A percentile compares a stretch with the other conserved stretches of the same genome.
Conservation (phyloP, 305 asterid species). For the Fraxinus paxiana region DNA sequence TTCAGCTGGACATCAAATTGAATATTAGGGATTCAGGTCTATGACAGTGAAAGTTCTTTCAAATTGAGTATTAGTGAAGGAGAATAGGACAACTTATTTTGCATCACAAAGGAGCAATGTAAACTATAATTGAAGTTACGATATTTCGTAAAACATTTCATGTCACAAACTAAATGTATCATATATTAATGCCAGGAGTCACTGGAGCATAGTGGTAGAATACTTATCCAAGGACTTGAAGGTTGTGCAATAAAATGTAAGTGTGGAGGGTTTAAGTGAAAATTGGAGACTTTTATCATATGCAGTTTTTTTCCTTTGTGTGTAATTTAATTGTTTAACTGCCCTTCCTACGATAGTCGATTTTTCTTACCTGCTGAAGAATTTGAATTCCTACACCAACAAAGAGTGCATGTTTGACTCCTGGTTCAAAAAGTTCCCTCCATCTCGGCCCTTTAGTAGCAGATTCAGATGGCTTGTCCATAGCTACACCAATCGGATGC, state of each 20-base stretch:
- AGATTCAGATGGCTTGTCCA: constrained; percentile 42
- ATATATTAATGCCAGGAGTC: background rate
- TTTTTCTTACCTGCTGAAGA: constrained; percentile 85
- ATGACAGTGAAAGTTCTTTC: background rate
- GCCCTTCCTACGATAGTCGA: background rate
- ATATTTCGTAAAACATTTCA: background rate
- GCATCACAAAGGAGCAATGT: background rate
- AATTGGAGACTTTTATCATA: background rate
- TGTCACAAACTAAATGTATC: background rate
- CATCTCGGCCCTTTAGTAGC: constrained; percentile 46
- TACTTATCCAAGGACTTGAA: background rate
- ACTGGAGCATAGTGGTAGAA: background rate
- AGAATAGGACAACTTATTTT: background rate
- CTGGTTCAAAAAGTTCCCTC: constrained; percentile 83
- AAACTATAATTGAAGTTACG: background rate
- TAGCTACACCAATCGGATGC: constrained; percentile 41
- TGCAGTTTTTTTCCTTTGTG: background rate
- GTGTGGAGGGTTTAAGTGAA: background rate
- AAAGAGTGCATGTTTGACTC: constrained; percentile 77
- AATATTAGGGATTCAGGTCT: background rate
- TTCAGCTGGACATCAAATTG: background rate
- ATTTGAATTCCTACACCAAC: constrained; percentile 88
- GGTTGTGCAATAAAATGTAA: background rate
- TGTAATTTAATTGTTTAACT: background rate
- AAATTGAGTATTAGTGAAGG: background rate